These are phyloP conservation scores for Fusarium floridanum DNA, from an alignment of 2,329 filamentous ascomycete species.

Conservation along the genomic window DNA sequence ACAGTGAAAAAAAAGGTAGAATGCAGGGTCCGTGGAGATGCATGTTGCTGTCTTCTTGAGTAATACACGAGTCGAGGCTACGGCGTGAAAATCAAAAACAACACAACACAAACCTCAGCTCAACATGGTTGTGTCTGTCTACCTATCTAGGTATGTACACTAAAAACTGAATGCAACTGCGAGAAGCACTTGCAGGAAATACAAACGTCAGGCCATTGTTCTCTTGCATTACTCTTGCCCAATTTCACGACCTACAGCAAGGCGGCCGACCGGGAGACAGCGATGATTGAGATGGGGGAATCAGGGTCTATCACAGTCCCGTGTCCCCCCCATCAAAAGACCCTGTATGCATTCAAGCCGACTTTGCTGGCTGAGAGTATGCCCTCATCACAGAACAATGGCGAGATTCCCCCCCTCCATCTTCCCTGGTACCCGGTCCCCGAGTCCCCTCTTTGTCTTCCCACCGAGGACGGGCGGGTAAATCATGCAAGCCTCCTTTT, in stretches of 20 bases:
- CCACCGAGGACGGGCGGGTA: constrained; percentile 28
- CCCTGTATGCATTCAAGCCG: not conserved
- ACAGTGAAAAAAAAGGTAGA: not conserved
- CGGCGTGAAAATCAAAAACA: constrained; percentile 2
- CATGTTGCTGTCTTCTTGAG: not conserved
- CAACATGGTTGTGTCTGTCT: not conserved
- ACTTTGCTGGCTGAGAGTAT: no score
- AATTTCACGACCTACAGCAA: not conserved
- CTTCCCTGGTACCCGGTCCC: constrained; percentile 27
- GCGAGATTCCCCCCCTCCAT: constrained; percentile 27
- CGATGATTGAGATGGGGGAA: not conserved
- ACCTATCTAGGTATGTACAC: not conserved
- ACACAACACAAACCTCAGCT: not conserved
- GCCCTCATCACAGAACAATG: not conserved
- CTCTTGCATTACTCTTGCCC: no score
- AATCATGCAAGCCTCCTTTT: constrained; percentile 27
- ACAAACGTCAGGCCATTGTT: constrained; percentile 2
- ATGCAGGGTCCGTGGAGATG: not conserved
- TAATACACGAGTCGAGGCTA: not conserved
- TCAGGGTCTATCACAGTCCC: not conserved
- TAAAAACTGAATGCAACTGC: constrained; percentile 27
- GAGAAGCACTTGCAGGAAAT: constrained; percentile 11
- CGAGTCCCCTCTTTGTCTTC: not conserved
- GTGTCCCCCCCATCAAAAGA: not conserved
- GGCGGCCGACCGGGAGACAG: not conserved